phyloP scores from a whole-genome alignment of 345 rosid species.

The Geranium rotundifolium region DNA sequence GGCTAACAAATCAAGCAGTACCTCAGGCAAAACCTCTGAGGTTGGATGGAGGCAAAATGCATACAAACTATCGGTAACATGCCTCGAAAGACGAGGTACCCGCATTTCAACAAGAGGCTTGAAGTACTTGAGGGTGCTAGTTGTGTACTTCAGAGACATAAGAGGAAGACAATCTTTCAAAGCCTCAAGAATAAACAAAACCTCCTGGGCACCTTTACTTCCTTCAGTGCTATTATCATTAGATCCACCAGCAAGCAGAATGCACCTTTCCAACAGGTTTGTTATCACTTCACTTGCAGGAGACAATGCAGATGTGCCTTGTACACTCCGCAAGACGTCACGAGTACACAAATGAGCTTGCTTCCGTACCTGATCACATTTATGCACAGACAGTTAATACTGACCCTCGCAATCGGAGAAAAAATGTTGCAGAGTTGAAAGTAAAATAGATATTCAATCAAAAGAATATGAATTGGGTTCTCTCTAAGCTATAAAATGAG shows the following conservation, averaged over 20 bases:
- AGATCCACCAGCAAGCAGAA: constrained; percentile 64
- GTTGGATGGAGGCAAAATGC: constrained; percentile 43
- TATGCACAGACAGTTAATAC: not conserved
- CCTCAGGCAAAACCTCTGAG: constrained; percentile 52
- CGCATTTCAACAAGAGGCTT: constrained; percentile 50
- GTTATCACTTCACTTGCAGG: constrained; percentile 72
- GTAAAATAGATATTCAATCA: not conserved
- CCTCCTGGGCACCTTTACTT: constrained; percentile 67
- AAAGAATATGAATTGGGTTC: not conserved
- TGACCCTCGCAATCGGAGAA: not conserved
- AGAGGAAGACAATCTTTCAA: constrained; percentile 72
- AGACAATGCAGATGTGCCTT: constrained; percentile 30
- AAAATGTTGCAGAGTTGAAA: too few species aligned
- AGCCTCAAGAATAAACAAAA: constrained; percentile 51
- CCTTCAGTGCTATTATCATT: constrained; percentile 34
- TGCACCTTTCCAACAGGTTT: constrained; percentile 48
- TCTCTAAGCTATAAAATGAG: not conserved
- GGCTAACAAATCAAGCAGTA: constrained; percentile 51
- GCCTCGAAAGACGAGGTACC: constrained; percentile 54
- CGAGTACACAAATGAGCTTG: constrained; percentile 51
- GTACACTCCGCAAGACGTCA: constrained; percentile 46
- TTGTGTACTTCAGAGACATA: constrained; percentile 44
- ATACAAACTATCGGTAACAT: constrained; percentile 60
- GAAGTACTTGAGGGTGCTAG: constrained; percentile 47
- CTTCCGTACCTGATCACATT: constrained; percentile 52